Evolutionary conservation across 495 filamentous ascomycete genomes (phyloP).

Genomic region (Penicillium riverlandense): DNA sequence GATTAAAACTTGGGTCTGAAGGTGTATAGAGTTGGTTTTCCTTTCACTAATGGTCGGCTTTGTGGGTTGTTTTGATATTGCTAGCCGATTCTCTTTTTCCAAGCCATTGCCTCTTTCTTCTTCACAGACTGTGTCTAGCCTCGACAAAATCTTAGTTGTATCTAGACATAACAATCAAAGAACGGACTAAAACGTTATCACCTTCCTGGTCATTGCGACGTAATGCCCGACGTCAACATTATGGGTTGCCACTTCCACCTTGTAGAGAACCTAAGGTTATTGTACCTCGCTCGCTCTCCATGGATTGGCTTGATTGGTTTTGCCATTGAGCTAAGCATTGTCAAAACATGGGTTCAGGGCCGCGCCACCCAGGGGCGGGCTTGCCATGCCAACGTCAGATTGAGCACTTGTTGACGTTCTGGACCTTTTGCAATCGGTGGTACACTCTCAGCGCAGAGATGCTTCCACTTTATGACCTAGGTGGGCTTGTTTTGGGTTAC

Average conservation of each 20-base stretch:
- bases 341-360: too few species aligned
- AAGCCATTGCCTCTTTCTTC: slow-evolving; percentile 12
- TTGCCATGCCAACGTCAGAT: slow-evolving; percentile 15
- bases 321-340: too few species aligned
- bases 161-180: neutral
- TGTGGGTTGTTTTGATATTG: slow-evolving; percentile 5
- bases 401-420: slow-evolving; percentile 14
- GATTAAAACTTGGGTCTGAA: slow-evolving; percentile 43
- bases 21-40: slow-evolving; percentile 30
- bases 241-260: neutral
- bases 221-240: slow-evolving; percentile 23
- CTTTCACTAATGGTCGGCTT: slow-evolving; percentile 21
- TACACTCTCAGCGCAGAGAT: neutral
- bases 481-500: too few species aligned
- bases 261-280: slow-evolving; percentile 7
- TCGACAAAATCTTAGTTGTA: slow-evolving; percentile 12
- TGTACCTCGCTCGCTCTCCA: slow-evolving; percentile 9
- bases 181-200: neutral
- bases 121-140: slow-evolving; percentile 4
- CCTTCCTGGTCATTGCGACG: slow-evolving; percentile 10
- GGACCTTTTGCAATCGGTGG: neutral
- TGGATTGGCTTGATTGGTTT: neutral
- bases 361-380: slow-evolving; percentile 6
- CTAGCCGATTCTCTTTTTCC: slow-evolving; percentile 15
- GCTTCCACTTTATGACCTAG: too few species aligned